phyloP scores from a whole-genome alignment of 106 monocot species.

The Narthecium ossifragum region DNA sequence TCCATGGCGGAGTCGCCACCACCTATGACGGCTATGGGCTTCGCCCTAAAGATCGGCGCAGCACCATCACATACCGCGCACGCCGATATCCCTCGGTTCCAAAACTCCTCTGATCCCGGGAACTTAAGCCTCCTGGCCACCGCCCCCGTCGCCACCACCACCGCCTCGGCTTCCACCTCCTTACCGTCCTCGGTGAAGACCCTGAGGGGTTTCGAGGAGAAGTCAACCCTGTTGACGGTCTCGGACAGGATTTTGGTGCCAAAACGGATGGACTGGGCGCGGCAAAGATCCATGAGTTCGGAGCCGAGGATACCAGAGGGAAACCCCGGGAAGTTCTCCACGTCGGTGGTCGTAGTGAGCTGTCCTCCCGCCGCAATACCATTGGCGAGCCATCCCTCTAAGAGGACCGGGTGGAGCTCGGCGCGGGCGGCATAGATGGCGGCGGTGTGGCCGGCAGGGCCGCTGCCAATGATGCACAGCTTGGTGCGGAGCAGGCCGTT shows the following conservation, averaged over 20 bases:
- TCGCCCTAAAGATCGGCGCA: slow-evolving; percentile 79
- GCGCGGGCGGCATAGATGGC: slow-evolving; percentile 91
- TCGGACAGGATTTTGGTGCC: slow-evolving; percentile 69
- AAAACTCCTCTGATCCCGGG: slow-evolving; percentile 52
- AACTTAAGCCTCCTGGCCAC: slow-evolving; percentile 82
- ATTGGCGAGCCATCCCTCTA: slow-evolving; percentile 90
- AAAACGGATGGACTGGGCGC: slow-evolving; percentile 57
- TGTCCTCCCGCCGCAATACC: slow-evolving; percentile 90
- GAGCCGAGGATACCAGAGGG: slow-evolving; percentile 74
- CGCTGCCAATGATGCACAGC: slow-evolving; percentile 95
- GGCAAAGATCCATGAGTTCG: slow-evolving; percentile 78
- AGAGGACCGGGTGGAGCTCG: slow-evolving; percentile 77
- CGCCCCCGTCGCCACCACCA: slow-evolving; percentile 86
- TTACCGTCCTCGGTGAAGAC: slow-evolving; percentile 44
- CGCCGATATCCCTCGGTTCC: slow-evolving; percentile 89
- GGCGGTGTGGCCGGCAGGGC: slow-evolving; percentile 85
- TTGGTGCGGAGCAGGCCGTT: slow-evolving; percentile 28
- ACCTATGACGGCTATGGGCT: slow-evolving; percentile 70
- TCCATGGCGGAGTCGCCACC: slow-evolving; percentile 96
- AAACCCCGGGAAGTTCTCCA: slow-evolving; percentile 96
- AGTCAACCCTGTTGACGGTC: slow-evolving; percentile 69
- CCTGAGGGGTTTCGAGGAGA: slow-evolving; percentile 55
- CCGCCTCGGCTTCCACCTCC: slow-evolving; percentile 57
- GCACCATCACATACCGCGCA: slow-evolving; percentile 98
- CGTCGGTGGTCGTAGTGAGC: slow-evolving; percentile 95